A percentile compares a stretch with the other conserved stretches of the same genome.
Evolutionary conservation across 495 filamentous ascomycete species (phyloP).

Genomic region (Penicillium antarcticum): DNA sequence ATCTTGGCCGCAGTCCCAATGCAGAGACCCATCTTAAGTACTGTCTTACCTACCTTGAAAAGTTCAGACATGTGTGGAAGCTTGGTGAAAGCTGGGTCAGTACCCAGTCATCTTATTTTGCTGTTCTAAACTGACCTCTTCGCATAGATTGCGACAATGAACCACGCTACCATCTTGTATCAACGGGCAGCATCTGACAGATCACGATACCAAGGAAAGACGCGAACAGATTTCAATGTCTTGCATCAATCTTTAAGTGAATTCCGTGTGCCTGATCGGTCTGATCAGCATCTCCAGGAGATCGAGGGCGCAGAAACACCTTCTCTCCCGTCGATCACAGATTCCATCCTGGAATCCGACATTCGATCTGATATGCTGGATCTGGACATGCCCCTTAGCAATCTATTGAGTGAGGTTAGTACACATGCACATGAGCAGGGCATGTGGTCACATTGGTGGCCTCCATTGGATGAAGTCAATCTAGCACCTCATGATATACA

Average conservation of each 20-base stretch:
- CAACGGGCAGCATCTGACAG: conserved; percentile 14
- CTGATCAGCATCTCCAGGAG: conserved; percentile 18
- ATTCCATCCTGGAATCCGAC: neutral
- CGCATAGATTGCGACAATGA: conserved; percentile 16
- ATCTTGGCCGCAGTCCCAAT: conserved; percentile 15
- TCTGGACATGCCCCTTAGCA: conserved; percentile 12
- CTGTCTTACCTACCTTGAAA: conserved; percentile 19
- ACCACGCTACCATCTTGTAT: conserved; percentile 17
- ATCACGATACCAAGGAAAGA: conserved; percentile 17
- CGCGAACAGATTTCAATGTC: conserved; percentile 17
- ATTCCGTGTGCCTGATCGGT: conserved; percentile 19
- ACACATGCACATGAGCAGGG: conserved; percentile 14
- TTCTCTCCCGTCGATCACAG: neutral
- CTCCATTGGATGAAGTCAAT: conserved; percentile 6
- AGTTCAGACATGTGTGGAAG: conserved; percentile 17
- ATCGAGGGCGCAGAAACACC: conserved; percentile 16
- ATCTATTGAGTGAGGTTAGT: conserved; percentile 14
- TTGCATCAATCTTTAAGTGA: conserved; percentile 23
- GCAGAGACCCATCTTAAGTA: conserved; percentile 12
- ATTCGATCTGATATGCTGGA: conserved; percentile 6
- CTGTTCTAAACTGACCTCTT: neutral
- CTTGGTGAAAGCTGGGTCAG: conserved; percentile 22
- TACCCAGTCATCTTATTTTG: neutral
- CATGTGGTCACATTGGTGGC: conserved; percentile 19
- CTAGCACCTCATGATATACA: neutral